Conservation (phyloP, 78 protist genomes). For the Blattamonas nauphoetae region DNA sequence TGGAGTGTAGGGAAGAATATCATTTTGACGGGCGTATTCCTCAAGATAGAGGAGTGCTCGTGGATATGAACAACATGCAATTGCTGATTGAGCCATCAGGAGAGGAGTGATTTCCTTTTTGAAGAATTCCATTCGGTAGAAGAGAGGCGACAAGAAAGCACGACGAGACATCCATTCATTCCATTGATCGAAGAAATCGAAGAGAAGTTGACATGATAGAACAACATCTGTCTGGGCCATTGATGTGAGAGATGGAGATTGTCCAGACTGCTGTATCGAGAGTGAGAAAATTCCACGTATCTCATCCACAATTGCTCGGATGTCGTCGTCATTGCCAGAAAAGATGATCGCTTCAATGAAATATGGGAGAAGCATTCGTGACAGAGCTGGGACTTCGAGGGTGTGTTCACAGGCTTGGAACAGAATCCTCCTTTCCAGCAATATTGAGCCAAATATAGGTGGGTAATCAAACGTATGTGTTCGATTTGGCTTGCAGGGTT, state of each 20-base stretch:
- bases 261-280: not conserved
- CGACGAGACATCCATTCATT: not conserved
- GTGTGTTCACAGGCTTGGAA: not conserved
- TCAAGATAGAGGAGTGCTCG: not conserved
- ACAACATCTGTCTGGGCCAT: not conserved
- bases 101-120: not conserved
- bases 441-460: not conserved
- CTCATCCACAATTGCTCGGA: not conserved
- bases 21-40: not conserved
- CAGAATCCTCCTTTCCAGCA: not conserved
- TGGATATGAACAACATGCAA: not conserved
- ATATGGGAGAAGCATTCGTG: not conserved
- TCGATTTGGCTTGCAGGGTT: no score
- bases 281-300: not conserved
- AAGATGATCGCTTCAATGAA: not conserved
- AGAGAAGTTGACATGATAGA: not conserved
- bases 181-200: not conserved
- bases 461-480: not conserved
- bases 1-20: not conserved
- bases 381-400: not conserved
- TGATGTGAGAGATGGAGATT: not conserved
- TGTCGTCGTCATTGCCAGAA: not conserved
- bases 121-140: not conserved
- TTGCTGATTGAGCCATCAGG: not conserved
- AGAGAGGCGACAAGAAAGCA: not conserved